Base-by-base conservation (phyloP, 257 asterid genomes). In the Cordia subcordata region DNA sequence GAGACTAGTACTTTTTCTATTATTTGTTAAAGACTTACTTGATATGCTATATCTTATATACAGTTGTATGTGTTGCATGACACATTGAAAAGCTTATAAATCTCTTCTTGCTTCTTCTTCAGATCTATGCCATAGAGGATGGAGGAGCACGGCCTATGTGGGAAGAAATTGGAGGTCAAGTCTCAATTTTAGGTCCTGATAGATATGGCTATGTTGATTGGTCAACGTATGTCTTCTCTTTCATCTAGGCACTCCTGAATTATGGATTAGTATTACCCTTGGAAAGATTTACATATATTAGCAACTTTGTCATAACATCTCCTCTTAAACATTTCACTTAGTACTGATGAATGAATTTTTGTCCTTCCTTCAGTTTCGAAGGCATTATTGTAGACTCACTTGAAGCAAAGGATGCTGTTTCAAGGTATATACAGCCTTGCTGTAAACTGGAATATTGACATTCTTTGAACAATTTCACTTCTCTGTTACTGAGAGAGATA, bases 361-460 rank as follows among this genome's bases (percentile, higher is more conserved):
- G 66, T 63, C 61, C 49, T 69, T 58, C 45, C 55, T 80, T 81
- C 89, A 93, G 99, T 61, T 89, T 75, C 80, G 99, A 93, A 62
- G 95, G 99, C 45, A 67, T 93, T 64, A 69, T 89, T 68, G 94
- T 76, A 49, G 89, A 86, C 62, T 86, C 96, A 32, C 87, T 93
- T 67, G 96, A 93, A 80, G 91, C 82, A 62, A 89, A 93, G 58
- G 74, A 75, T 67, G 86, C 81, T 69, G 75, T 93, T 72, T 77
- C 79, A 76, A 81, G 97, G 99, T 89, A 84, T 59, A 38, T 88
- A 86, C 62, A 42, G 15, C 17, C 64, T 51, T 42, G 47, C 57
- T 52, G 6, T 20, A 4, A 8, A 21, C 35, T 8, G 19, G 15
- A 52, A 19, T 52, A 52, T 52, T 0, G 47, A 11, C 47, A 10